These are phyloP conservation scores for Phytophthora constricta DNA, from an alignment of 352 stramenopile species.

Conservation along the genomic window DNA sequence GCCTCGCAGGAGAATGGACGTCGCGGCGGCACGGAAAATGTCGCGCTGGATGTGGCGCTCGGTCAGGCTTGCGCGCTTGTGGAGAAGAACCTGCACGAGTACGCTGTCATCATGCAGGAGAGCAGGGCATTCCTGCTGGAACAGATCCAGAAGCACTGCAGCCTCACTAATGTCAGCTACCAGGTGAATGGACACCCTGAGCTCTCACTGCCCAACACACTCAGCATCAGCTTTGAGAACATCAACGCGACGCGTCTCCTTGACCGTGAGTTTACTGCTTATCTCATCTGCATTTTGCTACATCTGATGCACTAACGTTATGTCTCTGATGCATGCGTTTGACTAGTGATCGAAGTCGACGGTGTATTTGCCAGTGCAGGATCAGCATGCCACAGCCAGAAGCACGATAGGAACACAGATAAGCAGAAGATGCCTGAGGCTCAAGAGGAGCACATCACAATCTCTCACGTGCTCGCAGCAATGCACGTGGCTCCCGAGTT, in stretches of 20 bases:
- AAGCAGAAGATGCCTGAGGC: constrained; percentile 17
- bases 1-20: constrained; percentile 92
- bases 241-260: constrained; percentile 90
- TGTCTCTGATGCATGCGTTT: constrained; percentile 3
- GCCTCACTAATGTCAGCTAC: constrained; percentile 57
- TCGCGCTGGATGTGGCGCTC: constrained; percentile 94
- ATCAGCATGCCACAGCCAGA: constrained; percentile 93
- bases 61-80: constrained; percentile 84
- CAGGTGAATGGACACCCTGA: constrained; percentile 87
- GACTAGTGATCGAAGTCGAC: constrained; percentile 76
- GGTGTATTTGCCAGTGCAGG: constrained; percentile 92
- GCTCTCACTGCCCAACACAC: constrained; percentile 94
- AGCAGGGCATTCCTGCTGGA: constrained; percentile 60
- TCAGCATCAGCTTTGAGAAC: constrained; percentile 94
- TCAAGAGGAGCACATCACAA: constrained; percentile 50
- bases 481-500: constrained; percentile 92
- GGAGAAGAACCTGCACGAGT: constrained; percentile 72
- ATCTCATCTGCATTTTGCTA: background rate
- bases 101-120: constrained; percentile 77
- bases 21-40: constrained; percentile 97
- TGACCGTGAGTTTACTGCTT: constrained; percentile 40
- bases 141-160: constrained; percentile 58
- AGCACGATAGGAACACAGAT: constrained; percentile 30
- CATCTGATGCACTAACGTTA: background rate
- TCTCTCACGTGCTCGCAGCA: constrained; percentile 92